Evolutionary conservation across 1,284 basidiomycete genomes (phyloP).

Genomic region (Phylloboletellus chloephorus): DNA sequence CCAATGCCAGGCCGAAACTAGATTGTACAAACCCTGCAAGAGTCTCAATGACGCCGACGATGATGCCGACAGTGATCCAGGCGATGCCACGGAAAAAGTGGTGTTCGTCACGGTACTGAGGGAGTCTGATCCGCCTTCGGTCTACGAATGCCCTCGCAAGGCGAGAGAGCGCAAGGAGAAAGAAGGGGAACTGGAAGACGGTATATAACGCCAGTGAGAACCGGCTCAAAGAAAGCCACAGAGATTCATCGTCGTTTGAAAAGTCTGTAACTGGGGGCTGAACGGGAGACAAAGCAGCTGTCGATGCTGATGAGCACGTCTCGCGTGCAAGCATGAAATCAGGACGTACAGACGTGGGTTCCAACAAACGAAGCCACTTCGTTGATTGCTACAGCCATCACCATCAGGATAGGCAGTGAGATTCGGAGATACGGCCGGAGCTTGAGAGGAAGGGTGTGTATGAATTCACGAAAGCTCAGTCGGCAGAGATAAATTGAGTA

Average conservation of each 20-base stretch:
- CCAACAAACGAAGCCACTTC: conserved; percentile 63
- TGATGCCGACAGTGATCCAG: conserved; percentile 57
- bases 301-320: conserved; percentile 9
- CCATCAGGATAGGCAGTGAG: conserved; percentile 44
- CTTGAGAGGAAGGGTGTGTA: conserved; percentile 47
- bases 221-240: conserved; percentile 55
- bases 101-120: conserved; percentile 41
- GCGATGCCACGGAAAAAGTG: conserved; percentile 54
- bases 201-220: conserved; percentile 55
- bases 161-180: conserved; percentile 53
- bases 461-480: conserved; percentile 43
- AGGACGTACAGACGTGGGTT: conserved; percentile 47
- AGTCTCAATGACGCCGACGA: conserved; percentile 59
- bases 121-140: conserved; percentile 47
- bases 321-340: not conserved
- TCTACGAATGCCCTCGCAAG: conserved; percentile 45
- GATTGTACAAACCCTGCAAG: conserved; percentile 55
- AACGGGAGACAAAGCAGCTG: conserved; percentile 11
- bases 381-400: conserved; percentile 49
- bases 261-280: conserved; percentile 40
- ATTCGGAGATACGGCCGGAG: conserved; percentile 43
- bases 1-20: conserved; percentile 47
- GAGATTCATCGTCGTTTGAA: conserved; percentile 30
- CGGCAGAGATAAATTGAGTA: conserved; percentile 54
- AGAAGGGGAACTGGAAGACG: conserved; percentile 51